phyloP scores from a whole-genome alignment of 2,329 filamentous ascomycete genomes.

The Mariannaea sp. region DNA sequence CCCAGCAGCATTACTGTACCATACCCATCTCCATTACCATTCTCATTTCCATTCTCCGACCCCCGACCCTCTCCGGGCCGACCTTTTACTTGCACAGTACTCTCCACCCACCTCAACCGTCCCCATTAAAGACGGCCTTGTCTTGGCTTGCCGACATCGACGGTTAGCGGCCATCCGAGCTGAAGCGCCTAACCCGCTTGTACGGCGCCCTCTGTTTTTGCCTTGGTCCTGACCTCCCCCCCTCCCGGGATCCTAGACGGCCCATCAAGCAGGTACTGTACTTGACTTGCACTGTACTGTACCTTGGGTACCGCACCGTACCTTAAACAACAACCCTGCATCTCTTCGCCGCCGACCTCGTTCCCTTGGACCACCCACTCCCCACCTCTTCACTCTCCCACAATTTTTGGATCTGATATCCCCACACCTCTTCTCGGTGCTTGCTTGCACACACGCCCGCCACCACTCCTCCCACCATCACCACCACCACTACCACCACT shows the following conservation, averaged over 20 bases:
- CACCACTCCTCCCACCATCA: too few relatives aligned
- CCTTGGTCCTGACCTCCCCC: constrained; percentile 14
- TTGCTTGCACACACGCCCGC: constrained; percentile 20
- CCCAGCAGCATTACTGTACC: too few relatives aligned
- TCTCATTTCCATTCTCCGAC: constrained; percentile 27
- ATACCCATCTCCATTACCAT: too few relatives aligned
- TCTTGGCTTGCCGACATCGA: constrained; percentile 32
- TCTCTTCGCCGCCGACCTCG: constrained; percentile 36
- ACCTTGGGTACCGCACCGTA: constrained; percentile 2
- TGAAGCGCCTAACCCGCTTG: constrained; percentile 44
- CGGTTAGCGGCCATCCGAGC: constrained; percentile 32
- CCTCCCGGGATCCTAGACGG: constrained; percentile 13
- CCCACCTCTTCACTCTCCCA: constrained; percentile 20
- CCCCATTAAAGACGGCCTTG: constrained; percentile 35
- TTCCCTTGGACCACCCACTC: constrained; percentile 27
- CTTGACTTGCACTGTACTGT: constrained; percentile 10
- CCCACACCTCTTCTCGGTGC: constrained; percentile 26
- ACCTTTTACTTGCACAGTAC: constrained; percentile 26
- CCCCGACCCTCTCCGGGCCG: constrained; percentile 38
- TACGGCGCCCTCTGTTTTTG: constrained; percentile 16
- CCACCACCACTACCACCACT: constrained; percentile 22
- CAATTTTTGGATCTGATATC: constrained; percentile 27
- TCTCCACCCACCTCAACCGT: constrained; percentile 36
- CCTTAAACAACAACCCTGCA: constrained; percentile 29
- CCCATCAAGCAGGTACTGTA: constrained; percentile 1